Percentiles rank a stretch among this genome's conserved stretches.
phyloP scores from a whole-genome alignment of 2,329 filamentous ascomycete species.

The Microcera coccophila region DNA sequence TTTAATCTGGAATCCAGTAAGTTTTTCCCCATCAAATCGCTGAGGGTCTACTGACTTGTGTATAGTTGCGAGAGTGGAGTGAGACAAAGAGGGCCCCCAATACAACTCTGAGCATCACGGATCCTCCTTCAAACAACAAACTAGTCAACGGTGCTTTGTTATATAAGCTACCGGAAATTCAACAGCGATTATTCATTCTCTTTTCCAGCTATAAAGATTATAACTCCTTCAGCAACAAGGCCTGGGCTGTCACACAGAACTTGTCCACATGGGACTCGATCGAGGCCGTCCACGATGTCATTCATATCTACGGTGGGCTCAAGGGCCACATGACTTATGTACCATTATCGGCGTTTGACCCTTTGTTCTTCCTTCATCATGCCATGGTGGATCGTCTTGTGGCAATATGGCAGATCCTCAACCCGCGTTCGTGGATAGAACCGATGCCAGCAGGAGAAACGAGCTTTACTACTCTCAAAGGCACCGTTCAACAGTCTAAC shows the following conservation, averaged over 20 bases:
- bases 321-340: constrained; percentile 68
- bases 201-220: constrained; percentile 66
- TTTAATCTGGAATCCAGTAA: constrained; percentile 58
- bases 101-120: constrained; percentile 22
- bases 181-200: constrained; percentile 63
- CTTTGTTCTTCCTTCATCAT: constrained; percentile 75
- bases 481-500: constrained; percentile 50
- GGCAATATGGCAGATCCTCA: constrained; percentile 71
- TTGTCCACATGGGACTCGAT: constrained; percentile 57
- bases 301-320: constrained; percentile 57
- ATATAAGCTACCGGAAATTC: constrained; percentile 49
- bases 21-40: constrained; percentile 23
- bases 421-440: constrained; percentile 64
- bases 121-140: constrained; percentile 54
- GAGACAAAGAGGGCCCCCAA: constrained; percentile 57
- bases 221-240: constrained; percentile 66
- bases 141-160: constrained; percentile 46
- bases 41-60: constrained; percentile 1
- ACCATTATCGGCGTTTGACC: constrained; percentile 73
- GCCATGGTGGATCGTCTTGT: constrained; percentile 71
- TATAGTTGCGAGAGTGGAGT: constrained; percentile 55
- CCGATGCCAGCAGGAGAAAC: constrained; percentile 51
- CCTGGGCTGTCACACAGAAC: constrained; percentile 49
- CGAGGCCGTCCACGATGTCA: constrained; percentile 60
- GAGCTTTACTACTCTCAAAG: constrained; percentile 58